phyloP scores from a whole-genome alignment of 306 rosid species.

The Sphenostylis stenocarpa region DNA sequence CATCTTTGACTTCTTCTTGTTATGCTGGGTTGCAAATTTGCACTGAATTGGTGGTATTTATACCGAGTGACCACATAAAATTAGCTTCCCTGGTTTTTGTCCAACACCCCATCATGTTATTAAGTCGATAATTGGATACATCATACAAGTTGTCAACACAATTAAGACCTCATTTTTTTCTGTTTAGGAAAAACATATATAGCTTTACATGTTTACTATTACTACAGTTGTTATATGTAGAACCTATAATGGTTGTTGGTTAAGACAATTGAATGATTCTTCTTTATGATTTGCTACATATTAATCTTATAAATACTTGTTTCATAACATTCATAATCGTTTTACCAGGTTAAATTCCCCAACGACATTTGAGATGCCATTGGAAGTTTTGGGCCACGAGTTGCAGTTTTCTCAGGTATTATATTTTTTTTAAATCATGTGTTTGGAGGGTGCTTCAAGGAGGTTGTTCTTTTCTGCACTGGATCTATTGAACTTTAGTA shows the following conservation, averaged over 20 bases:
- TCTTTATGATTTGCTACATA: not conserved
- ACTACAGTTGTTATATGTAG: not conserved
- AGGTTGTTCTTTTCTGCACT: not conserved
- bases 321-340: constrained; percentile 18
- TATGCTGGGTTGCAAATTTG: not conserved
- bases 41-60: not conserved
- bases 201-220: not conserved
- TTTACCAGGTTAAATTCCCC: constrained; percentile 76
- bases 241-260: not conserved
- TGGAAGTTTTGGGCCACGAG: constrained; percentile 83
- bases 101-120: constrained; percentile 4
- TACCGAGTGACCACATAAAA: not conserved
- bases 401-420: constrained; percentile 83
- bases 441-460: not conserved
- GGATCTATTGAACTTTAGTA: constrained; percentile 4
- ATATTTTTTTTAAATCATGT: not conserved
- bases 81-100: not conserved
- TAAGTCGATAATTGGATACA: not conserved
- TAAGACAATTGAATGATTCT: constrained; percentile 10
- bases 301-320: not conserved
- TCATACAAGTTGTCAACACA: not conserved
- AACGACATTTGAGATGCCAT: constrained; percentile 75
- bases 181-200: not conserved
- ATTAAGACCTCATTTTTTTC: not conserved
- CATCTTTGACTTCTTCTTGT: constrained; percentile 4